phyloP scores from a whole-genome alignment of 1,284 basidiomycete species.

The Megacollybia platyphylla region DNA sequence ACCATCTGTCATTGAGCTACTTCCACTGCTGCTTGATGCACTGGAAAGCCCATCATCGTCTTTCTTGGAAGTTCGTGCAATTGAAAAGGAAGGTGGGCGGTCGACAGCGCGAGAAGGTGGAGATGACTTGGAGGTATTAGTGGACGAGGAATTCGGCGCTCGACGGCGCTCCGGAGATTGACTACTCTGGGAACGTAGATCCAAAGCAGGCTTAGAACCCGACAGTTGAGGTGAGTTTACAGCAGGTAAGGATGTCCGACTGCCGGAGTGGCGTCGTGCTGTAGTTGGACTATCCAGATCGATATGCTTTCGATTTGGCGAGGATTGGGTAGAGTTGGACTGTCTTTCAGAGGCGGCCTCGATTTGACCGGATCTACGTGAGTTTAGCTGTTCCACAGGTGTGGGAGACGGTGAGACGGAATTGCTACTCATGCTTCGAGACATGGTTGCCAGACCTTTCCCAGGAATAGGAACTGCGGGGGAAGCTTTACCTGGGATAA shows the following conservation, averaged over 20 bases:
- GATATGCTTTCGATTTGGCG: slow-evolving; percentile 44
- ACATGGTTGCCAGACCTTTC: slow-evolving; percentile 26
- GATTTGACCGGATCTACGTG: slow-evolving; percentile 31
- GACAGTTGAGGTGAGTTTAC: slow-evolving; percentile 20
- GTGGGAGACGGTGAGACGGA: slow-evolving; percentile 25
- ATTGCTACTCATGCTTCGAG: slow-evolving; percentile 24
- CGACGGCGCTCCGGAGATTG: slow-evolving; percentile 6
- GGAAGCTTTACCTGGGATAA: slow-evolving; percentile 22
- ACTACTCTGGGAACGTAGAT: slow-evolving; percentile 10
- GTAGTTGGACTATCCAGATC: slow-evolving; percentile 34
- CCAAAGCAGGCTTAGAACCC: slow-evolving; percentile 17
- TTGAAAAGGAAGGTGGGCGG: slow-evolving; percentile 13
- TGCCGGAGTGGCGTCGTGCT: slow-evolving; percentile 31
- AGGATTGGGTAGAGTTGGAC: slow-evolving; percentile 30
- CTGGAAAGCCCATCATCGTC: slow-evolving; percentile 24
- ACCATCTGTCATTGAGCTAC: slow-evolving; percentile 43
- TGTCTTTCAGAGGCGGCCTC: slow-evolving; percentile 34
- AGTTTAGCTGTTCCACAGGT: slow-evolving; percentile 24
- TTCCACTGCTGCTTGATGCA: slow-evolving; percentile 44
- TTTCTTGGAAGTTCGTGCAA: slow-evolving; percentile 17
- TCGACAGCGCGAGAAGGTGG: slow-evolving; percentile 14
- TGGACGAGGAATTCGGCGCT: slow-evolving; percentile 10
- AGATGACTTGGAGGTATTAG: slow-evolving; percentile 9
- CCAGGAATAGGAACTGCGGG: slow-evolving; percentile 14
- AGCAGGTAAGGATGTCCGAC: slow-evolving; percentile 36